A percentile compares a stretch with the other conserved stretches of the same genome.
Evolutionary conservation across 2,329 filamentous ascomycete species (phyloP).

Genomic region (Huntiella bhutanensis): DNA sequence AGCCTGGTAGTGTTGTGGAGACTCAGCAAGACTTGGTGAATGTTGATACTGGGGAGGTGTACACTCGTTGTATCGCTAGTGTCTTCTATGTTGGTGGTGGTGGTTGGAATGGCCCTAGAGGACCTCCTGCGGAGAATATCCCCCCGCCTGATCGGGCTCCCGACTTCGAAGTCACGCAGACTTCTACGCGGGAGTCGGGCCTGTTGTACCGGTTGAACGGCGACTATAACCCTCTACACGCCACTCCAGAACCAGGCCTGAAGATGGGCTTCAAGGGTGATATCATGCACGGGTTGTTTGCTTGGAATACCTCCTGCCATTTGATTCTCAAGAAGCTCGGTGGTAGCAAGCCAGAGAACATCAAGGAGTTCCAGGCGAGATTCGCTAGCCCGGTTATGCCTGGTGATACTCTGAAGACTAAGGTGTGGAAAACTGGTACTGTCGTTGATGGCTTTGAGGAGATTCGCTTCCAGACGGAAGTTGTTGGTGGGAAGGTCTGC

Average conservation of each 20-base stretch:
- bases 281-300: slow-evolving; percentile 80
- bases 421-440: slow-evolving; percentile 63
- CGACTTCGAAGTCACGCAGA: slow-evolving; percentile 49
- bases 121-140: slow-evolving; percentile 60
- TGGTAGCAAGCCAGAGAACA: slow-evolving; percentile 57
- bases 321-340: slow-evolving; percentile 55
- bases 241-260: slow-evolving; percentile 62
- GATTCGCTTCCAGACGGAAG: slow-evolving; percentile 58
- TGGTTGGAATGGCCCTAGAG: slow-evolving; percentile 78
- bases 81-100: slow-evolving; percentile 66
- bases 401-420: slow-evolving; percentile 61
- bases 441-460: slow-evolving; percentile 51
- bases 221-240: slow-evolving; percentile 88
- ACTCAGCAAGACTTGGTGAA: slow-evolving; percentile 63
- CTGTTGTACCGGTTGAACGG: slow-evolving; percentile 72
- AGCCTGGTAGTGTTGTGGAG: slow-evolving; percentile 64
- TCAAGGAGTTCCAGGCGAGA: slow-evolving; percentile 75
- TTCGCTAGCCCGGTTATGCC: slow-evolving; percentile 74
- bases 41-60: slow-evolving; percentile 32
- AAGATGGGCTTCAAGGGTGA: slow-evolving; percentile 83
- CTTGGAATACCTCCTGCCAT: slow-evolving; percentile 65
- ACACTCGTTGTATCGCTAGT: slow-evolving; percentile 42
- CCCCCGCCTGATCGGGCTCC: slow-evolving; percentile 56
- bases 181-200: slow-evolving; percentile 53
- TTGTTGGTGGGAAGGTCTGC: slow-evolving; percentile 66